Base-by-base conservation (phyloP, 1,139 yeast species). In the Protomyces lactucae-debilis region DNA sequence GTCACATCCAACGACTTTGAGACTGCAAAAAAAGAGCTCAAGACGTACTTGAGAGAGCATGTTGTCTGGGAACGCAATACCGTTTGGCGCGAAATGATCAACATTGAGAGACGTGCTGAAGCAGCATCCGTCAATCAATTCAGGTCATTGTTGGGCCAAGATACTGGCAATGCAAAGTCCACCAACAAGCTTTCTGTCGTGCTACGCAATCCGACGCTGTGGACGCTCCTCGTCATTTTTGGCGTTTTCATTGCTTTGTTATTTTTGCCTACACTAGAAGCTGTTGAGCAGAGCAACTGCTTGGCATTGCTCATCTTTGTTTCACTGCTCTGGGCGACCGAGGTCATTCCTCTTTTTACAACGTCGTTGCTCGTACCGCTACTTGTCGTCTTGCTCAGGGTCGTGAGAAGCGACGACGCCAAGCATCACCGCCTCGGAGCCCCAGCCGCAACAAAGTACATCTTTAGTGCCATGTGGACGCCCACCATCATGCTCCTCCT, bases 41-140 rank as follows among this genome's bases (percentile, higher is more conserved):
- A 86, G 68, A 80, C 89, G 16, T 89, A 89, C 71, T 77, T 92
- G 68, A 81, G 97, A 67, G 98, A 92, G 71, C 96, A 91, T 75
- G 88, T 92, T 59, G 96, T 91, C 18, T 92, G 96, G 95, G 97
- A 91, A 76, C 82, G 98, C 74, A 90, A 90, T 74, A 92, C 97
- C 0, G 97, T 92, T 28, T 92, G 98, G 98, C 86, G 93, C 72
- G 97, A 92, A 73, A 86, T 92, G 89, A 86, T 91, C 73, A 93
- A 93, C 12, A 77, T 91, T 72, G 97, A 92, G 74, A 56, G 67
- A 3, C 37, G 82, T 48, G 84, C 84, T 1, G 76, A 78, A 60
- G 76, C 80, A 40, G 78, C 75, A 3, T 71, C 57, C 32, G 63
- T 59, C 53, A 59, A 52, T 18, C 63, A 59, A 21, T 59, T 59